A percentile compares a stretch with the other conserved stretches of the same genome.
phyloP scores from a whole-genome alignment of 768 basidiomycete genomes.

The Lyophyllum semitale region DNA sequence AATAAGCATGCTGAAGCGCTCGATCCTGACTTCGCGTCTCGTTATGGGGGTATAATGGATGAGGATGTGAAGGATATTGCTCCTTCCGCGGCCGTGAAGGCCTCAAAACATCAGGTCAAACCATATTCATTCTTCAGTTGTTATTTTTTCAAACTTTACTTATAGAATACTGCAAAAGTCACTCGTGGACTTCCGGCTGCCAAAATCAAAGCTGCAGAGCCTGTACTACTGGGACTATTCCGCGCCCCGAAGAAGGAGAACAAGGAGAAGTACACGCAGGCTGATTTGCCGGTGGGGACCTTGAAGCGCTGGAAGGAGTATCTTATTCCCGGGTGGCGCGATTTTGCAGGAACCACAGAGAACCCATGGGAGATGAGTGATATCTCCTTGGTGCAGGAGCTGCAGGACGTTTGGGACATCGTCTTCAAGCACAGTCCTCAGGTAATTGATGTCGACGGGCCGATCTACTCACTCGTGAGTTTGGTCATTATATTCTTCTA shows the following conservation, averaged over 20 bases:
- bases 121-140: too few species aligned
- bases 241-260: background rate
- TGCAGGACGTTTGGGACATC: slow-evolving; percentile 4
- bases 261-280: background rate
- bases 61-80: background rate
- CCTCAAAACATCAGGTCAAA: too few species aligned
- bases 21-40: background rate
- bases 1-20: background rate
- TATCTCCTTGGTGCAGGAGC: background rate
- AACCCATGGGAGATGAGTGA: slow-evolving; percentile 3
- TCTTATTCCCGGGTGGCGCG: slow-evolving; percentile 2
- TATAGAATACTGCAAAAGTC: background rate
- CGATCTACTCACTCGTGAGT: slow-evolving; percentile 3
- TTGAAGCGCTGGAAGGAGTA: background rate
- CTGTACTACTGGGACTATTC: background rate
- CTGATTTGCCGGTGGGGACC: slow-evolving; percentile 1
- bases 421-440: slow-evolving; percentile 4
- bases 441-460: background rate
- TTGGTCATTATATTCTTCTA: background rate
- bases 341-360: background rate
- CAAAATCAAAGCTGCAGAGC: background rate
- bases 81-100: background rate
- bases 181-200: background rate
- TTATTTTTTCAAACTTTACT: background rate
- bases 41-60: background rate